These are phyloP conservation scores for Kazachstania sp. DNA, from an alignment of 1,139 yeast species.

Conservation along the genomic window DNA sequence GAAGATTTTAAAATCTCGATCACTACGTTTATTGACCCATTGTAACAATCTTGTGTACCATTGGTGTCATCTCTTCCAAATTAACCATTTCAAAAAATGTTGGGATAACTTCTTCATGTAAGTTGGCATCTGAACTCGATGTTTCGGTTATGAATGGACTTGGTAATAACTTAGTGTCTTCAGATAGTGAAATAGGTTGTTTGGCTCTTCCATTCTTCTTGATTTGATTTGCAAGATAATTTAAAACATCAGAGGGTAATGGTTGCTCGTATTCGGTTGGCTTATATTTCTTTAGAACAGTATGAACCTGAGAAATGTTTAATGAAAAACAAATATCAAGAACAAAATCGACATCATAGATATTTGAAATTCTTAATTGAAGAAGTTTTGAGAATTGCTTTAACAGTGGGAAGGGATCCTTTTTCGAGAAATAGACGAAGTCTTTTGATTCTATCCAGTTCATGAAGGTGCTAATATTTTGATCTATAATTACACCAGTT, in stretches of 20 bases:
- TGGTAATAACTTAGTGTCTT: not conserved
- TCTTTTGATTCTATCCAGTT: slow-evolving; percentile 82
- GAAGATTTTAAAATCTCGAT: too few relatives aligned
- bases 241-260: slow-evolving; percentile 70
- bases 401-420: slow-evolving; percentile 71
- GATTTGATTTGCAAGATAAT: slow-evolving; percentile 52
- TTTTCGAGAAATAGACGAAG: slow-evolving; percentile 47
- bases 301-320: slow-evolving; percentile 87
- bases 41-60: slow-evolving; percentile 1
- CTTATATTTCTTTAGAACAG: slow-evolving; percentile 75
- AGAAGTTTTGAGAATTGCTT: slow-evolving; percentile 86
- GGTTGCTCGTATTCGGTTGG: slow-evolving; percentile 93
- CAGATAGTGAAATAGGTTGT: not conserved
- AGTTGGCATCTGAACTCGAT: not conserved
- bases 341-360: slow-evolving; percentile 82
- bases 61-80: not conserved
- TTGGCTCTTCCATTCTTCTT: slow-evolving; percentile 4
- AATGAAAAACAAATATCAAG: slow-evolving; percentile 91
- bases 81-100: not conserved
- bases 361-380: slow-evolving; percentile 80
- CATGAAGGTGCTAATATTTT: slow-evolving; percentile 86
- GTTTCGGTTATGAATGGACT: not conserved
- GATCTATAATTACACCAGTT: slow-evolving; percentile 89
- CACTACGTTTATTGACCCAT: not conserved
- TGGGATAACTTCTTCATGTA: not conserved